Conservation (phyloP, 139 green algal species). For the Haematococcus sp. region DNA sequence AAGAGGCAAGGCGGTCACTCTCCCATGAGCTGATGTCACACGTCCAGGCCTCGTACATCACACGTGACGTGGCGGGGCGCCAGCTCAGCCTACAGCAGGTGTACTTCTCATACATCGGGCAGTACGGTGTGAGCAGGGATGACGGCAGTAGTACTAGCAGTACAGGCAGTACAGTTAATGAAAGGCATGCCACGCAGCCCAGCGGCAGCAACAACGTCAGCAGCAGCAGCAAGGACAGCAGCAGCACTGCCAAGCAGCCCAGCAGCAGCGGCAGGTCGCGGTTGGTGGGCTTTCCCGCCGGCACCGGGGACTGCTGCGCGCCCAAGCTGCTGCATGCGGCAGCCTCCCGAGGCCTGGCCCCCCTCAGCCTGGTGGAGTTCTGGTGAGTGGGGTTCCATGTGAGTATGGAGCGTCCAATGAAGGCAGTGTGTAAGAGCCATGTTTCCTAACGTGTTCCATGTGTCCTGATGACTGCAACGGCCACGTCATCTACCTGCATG, state of each 20-base stretch:
- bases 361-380: conserved; percentile 35
- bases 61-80: background rate
- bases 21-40: conserved; percentile 27
- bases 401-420: too few species aligned
- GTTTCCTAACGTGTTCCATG: too few species aligned
- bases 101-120: conserved; percentile 6
- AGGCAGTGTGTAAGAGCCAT: too few species aligned
- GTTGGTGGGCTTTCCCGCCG: conserved; percentile 29
- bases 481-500: too few species aligned
- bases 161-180: too few species aligned
- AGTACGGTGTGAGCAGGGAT: too few species aligned
- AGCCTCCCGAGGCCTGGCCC: conserved; percentile 5
- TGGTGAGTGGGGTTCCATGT: conserved; percentile 23
- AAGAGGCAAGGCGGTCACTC: background rate
- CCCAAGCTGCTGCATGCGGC: conserved; percentile 49
- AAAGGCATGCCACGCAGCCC: too few species aligned
- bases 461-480: too few species aligned
- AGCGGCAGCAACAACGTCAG: background rate
- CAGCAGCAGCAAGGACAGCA: background rate
- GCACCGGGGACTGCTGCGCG: conserved; percentile 47
- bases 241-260: background rate
- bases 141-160: too few species aligned
- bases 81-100: background rate
- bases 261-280: background rate
- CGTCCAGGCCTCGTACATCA: conserved; percentile 13